phyloP scores from a whole-genome alignment of 768 basidiomycete genomes.

The Leucocoprinus birnbaumii region DNA sequence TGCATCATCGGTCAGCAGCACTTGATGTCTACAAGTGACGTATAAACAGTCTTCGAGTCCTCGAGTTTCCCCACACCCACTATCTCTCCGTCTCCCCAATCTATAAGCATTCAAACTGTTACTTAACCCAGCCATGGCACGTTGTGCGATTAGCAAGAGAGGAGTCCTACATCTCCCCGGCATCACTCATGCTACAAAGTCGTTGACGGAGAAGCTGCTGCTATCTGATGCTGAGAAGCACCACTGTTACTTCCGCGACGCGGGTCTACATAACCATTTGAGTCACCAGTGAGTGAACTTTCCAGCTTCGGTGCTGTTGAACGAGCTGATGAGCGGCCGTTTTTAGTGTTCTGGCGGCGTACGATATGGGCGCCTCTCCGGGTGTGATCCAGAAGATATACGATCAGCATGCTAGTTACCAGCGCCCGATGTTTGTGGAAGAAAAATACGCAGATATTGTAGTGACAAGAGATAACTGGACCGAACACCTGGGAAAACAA shows the following conservation, averaged over 20 bases:
- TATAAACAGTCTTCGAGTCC: too few species aligned
- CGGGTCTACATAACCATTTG: constrained; percentile 52
- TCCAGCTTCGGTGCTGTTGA: background rate
- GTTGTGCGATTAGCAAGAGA: constrained; percentile 14
- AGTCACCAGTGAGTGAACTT: constrained; percentile 50
- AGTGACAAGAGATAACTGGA: constrained; percentile 46
- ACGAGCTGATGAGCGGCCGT: background rate
- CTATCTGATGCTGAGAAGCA: constrained; percentile 44
- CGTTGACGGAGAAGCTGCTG: constrained; percentile 39
- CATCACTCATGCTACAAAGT: constrained; percentile 38
- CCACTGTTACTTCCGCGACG: constrained; percentile 45
- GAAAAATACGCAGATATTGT: constrained; percentile 30
- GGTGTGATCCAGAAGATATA: constrained; percentile 47
- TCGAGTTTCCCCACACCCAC: too few species aligned
- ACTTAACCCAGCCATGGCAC: background rate
- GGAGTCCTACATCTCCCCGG: constrained; percentile 49
- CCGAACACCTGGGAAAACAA: constrained; percentile 43
- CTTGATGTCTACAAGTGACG: too few species aligned
- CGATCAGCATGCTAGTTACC: constrained; percentile 32
- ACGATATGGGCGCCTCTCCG: constrained; percentile 51
- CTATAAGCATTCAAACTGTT: too few species aligned
- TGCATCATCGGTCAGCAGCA: too few species aligned
- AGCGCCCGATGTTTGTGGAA: constrained; percentile 36
- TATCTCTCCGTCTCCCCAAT: too few species aligned
- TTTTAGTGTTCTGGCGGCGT: constrained; percentile 50